phyloP scores from a whole-genome alignment of 768 basidiomycete genomes.

The Tulasnella sp. region DNA sequence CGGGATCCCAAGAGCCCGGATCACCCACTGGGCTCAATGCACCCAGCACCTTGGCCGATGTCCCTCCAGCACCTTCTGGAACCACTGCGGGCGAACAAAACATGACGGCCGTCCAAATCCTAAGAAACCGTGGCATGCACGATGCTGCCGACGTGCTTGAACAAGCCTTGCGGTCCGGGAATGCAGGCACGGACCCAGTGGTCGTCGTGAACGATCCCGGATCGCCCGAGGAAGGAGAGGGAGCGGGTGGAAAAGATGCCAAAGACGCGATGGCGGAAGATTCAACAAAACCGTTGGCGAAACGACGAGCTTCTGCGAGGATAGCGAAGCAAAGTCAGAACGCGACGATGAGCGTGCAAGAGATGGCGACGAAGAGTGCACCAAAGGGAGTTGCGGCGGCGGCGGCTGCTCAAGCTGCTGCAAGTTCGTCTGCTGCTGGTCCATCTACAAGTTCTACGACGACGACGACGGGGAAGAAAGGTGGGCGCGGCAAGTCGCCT shows the following conservation, averaged over 20 bases:
- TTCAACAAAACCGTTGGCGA: constrained; percentile 4
- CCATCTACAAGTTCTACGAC: neutral
- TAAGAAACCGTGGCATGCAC: constrained; percentile 1
- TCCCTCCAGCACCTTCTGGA: neutral
- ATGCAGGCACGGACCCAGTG: constrained; percentile 11
- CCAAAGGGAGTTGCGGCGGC: constrained; percentile 12
- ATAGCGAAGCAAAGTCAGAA: constrained; percentile 20
- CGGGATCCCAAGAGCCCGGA: constrained; percentile 9
- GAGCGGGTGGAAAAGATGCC: neutral
- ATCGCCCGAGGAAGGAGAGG: neutral
- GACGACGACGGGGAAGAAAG: constrained; percentile 18
- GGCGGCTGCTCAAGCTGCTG: constrained; percentile 1
- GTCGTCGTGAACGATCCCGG: constrained; percentile 14
- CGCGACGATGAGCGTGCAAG: constrained; percentile 11
- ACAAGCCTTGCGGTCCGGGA: constrained; percentile 5
- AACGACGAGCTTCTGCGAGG: constrained; percentile 16
- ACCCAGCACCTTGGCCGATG: neutral
- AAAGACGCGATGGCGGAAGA: constrained; percentile 8
- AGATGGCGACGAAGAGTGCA: constrained; percentile 10
- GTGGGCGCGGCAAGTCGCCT: constrained; percentile 16
- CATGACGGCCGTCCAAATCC: constrained; percentile 8
- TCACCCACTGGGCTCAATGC: constrained; percentile 2
- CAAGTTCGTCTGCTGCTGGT: neutral
- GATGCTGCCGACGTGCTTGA: constrained; percentile 10
- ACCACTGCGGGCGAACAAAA: constrained; percentile 9